Percentiles rank a stretch among this genome's conserved stretches.
Evolutionary conservation across 176 grass and related monocot species (phyloP).

Genomic region (Carex parvula): DNA sequence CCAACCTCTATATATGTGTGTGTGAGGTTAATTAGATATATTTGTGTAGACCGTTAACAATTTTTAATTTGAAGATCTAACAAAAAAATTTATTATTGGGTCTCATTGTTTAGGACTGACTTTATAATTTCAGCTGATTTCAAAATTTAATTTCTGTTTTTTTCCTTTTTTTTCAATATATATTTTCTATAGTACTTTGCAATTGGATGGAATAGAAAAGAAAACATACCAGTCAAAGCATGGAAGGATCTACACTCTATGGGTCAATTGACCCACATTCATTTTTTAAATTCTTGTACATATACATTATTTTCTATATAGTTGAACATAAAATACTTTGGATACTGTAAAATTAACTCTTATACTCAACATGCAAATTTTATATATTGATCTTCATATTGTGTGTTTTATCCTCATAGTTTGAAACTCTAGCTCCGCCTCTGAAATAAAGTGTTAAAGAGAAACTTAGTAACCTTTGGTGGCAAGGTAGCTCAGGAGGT

Average conservation of each 20-base stretch:
- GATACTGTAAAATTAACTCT: no score
- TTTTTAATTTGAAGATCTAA: not conserved
- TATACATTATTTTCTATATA: no score
- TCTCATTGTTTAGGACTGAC: not conserved
- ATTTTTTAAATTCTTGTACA: no score
- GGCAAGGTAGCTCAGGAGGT: slow-evolving; percentile 10
- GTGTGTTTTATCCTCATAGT: no score
- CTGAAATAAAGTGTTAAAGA: not conserved
- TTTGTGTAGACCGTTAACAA: not conserved
- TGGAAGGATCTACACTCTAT: no score
- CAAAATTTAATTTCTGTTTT: not conserved
- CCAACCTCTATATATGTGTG: no score
- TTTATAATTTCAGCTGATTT: not conserved
- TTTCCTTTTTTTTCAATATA: not conserved
- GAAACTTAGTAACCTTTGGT: slow-evolving; percentile 4
- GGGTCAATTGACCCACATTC: no score
- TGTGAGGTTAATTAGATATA: not conserved
- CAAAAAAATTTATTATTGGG: not conserved
- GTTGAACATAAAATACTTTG: no score
- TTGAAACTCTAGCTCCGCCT: no score
- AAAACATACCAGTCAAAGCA: not conserved
- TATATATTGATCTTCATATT: no score
- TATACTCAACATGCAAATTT: no score
- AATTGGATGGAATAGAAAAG: not conserved
- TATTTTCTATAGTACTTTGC: not conserved